A percentile compares a stretch with the other conserved stretches of the same genome.
Conservation (phyloP, 352 stramenopile species). For the Poterioochromonas sp. region DNA sequence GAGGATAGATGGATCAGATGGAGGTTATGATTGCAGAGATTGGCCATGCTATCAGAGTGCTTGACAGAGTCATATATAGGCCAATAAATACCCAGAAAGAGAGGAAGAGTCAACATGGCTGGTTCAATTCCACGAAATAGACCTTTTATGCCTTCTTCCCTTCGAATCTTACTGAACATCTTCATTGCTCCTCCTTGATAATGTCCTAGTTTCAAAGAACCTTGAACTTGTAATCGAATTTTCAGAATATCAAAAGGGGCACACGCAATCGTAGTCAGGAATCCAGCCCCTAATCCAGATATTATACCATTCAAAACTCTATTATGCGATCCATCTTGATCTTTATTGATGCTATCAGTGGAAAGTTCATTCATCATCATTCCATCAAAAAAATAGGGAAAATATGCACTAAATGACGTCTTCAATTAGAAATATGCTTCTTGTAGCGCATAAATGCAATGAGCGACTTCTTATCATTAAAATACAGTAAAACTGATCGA, state of each 20-base stretch:
- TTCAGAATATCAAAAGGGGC: slow-evolving; percentile 22
- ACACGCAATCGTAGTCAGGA: slow-evolving; percentile 2
- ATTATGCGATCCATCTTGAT: too few species aligned
- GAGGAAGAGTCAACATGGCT: slow-evolving; percentile 17
- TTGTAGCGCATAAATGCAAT: too few species aligned
- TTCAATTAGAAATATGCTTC: too few species aligned
- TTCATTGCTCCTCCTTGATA: slow-evolving; percentile 1
- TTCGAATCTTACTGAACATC: neutral
- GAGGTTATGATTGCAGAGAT: slow-evolving; percentile 26
- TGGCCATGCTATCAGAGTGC: neutral
- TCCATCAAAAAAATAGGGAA: too few species aligned
- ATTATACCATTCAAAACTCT: too few species aligned
- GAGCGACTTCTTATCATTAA: too few species aligned
- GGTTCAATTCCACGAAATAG: slow-evolving; percentile 10
- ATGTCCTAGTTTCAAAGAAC: neutral
- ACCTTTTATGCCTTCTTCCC: slow-evolving; percentile 11
- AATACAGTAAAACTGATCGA: too few species aligned
- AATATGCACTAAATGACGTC: too few species aligned
- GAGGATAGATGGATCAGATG: slow-evolving; percentile 26
- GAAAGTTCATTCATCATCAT: too few species aligned
- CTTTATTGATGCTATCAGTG: too few species aligned
- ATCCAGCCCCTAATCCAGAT: slow-evolving; percentile 15
- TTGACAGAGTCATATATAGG: slow-evolving; percentile 18
- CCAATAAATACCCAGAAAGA: slow-evolving; percentile 30
- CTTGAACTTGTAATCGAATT: slow-evolving; percentile 26